phyloP scores from a whole-genome alignment of 2,329 filamentous ascomycete genomes.

The Cercospora zeae-maydis region DNA sequence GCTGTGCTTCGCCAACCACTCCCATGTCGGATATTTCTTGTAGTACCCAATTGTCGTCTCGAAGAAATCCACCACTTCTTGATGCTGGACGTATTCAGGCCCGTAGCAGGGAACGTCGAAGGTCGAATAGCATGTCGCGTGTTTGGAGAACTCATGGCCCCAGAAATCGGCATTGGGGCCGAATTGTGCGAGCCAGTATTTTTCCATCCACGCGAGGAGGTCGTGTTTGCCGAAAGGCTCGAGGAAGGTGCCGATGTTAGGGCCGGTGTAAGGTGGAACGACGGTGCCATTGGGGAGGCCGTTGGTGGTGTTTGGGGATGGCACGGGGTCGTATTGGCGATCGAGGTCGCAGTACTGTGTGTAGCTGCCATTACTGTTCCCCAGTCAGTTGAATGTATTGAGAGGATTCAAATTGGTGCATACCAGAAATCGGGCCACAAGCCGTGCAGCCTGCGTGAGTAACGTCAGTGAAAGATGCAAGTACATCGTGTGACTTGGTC shows the following conservation, averaged over 20 bases:
- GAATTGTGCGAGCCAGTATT: slow-evolving; percentile 59
- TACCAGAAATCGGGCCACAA: slow-evolving; percentile 8
- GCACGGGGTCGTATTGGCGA: slow-evolving; percentile 60
- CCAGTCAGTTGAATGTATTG: neutral
- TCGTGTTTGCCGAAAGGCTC: slow-evolving; percentile 56
- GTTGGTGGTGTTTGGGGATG: slow-evolving; percentile 60
- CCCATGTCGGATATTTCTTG: slow-evolving; percentile 56
- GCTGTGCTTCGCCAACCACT: slow-evolving; percentile 54
- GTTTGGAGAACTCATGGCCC: slow-evolving; percentile 41
- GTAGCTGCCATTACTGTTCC: slow-evolving; percentile 51
- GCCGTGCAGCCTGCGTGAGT: neutral
- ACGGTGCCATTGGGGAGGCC: slow-evolving; percentile 50
- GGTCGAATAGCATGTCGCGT: slow-evolving; percentile 59
- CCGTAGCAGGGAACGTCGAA: slow-evolving; percentile 65
- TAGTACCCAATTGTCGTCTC: slow-evolving; percentile 58
- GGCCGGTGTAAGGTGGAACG: slow-evolving; percentile 58
- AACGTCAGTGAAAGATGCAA: neutral
- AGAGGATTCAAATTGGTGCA: neutral
- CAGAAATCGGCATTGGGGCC: slow-evolving; percentile 59
- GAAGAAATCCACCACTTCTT: slow-evolving; percentile 63
- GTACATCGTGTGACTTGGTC: neutral
- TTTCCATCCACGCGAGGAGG: slow-evolving; percentile 63
- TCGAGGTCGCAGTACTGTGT: slow-evolving; percentile 65
- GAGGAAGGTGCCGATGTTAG: slow-evolving; percentile 57
- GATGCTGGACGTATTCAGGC: slow-evolving; percentile 53